Base-by-base conservation (phyloP, 345 rosid species). In the Fremontodendron californicum region DNA sequence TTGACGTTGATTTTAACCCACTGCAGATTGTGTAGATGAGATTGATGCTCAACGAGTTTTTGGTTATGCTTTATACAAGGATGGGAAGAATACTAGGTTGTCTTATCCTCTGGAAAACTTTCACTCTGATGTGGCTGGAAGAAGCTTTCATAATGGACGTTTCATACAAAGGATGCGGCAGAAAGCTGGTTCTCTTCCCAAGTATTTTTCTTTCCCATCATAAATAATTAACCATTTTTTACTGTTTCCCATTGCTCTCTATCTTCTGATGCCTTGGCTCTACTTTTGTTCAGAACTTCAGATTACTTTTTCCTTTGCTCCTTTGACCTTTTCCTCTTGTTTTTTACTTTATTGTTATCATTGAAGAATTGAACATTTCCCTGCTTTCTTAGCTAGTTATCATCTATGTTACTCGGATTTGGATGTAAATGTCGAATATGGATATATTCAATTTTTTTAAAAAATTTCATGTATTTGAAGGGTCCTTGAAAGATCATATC, bases 141-240 rank as follows among this genome's bases (percentile, higher is more conserved):
- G 87, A 76, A 84, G 90, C 67, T 85, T 89, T 72, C 92, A 87
- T 54, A 84, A 87, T 13, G 88, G 90, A 8, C 84, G 89, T 9
- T 89, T 89, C 79, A 77, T 89, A n/a, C 89, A 82, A 61, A 82
- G 82, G 15, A 76, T 89, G 90, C 82, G 92, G 25, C 80, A 84
- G 40, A 89, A 89, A 76, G 87, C 90, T 45, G 81, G 86, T 18
- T 76, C 86, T 54, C 89, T 82, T 61, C 84, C 86, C 74, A 89
- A 82, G 90, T 88, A 84, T 31, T 9, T 35, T 25, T 66, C 43
- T 68, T 23, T 54, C 58, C 39, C 48, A 6, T 12, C 37, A 23
- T 5, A 16, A 6, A n/a, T n/a, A n/a, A n/a, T n/a, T 27, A 48
- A 39, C 51, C 69, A 31, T n/a, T 35, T 31, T 31, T 64, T 35